Percentiles rank a stretch among this genome's conserved stretches.
Evolutionary conservation across 768 basidiomycete species (phyloP).

Genomic region (Russula brevipes): DNA sequence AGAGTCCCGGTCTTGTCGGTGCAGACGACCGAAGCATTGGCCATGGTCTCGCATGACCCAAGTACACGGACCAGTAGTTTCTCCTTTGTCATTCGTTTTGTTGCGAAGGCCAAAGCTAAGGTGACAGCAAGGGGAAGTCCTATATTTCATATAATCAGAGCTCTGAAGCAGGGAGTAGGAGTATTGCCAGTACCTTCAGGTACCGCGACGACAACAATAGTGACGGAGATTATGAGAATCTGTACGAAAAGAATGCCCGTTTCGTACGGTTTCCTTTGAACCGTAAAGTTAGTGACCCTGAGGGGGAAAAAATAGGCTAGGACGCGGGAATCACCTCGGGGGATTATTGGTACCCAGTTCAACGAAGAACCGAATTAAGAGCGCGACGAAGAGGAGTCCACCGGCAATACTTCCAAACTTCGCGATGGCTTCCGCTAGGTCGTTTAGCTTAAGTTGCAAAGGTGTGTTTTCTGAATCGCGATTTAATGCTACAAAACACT

Average conservation of each 20-base stretch:
- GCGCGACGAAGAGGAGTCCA: constrained; percentile 67
- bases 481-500: constrained; percentile 57
- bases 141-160: constrained; percentile 28
- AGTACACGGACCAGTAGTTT: constrained; percentile 94
- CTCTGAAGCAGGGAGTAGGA: constrained; percentile 8
- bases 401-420: constrained; percentile 84
- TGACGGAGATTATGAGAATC: constrained; percentile 92
- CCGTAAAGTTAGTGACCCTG: neutral
- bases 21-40: constrained; percentile 91
- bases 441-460: constrained; percentile 87
- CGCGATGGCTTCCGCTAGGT: constrained; percentile 92
- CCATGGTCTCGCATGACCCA: constrained; percentile 98
- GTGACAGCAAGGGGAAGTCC: constrained; percentile 95
- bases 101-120: constrained; percentile 93
- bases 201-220: constrained; percentile 82
- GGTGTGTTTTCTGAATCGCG: constrained; percentile 88
- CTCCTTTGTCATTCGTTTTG: constrained; percentile 95
- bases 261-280: constrained; percentile 56
- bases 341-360: constrained; percentile 65
- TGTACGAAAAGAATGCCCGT: constrained; percentile 90
- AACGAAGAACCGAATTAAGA: constrained; percentile 95
- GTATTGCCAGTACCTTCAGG: constrained; percentile 55
- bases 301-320: neutral
- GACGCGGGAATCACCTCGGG: constrained; percentile 38
- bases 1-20: constrained; percentile 97